phyloP scores from a whole-genome alignment of 2,329 filamentous ascomycete species.

The Dactylellina sp. region DNA sequence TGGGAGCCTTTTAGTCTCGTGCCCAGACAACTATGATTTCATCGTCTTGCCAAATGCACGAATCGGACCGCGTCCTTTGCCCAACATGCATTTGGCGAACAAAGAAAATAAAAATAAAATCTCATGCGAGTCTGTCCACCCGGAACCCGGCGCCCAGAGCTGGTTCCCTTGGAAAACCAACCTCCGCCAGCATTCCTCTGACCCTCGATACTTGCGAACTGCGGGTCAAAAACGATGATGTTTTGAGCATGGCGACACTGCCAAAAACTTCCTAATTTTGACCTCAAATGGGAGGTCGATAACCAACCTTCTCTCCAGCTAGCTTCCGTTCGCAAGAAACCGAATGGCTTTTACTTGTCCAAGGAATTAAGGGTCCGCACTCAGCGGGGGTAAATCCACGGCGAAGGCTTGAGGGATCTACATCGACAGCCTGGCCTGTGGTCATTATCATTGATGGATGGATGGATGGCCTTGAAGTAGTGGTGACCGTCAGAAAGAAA shows the following conservation, averaged over 20 bases:
- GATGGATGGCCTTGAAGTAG: background rate
- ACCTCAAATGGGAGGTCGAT: background rate
- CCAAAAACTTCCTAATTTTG: constrained; percentile 33
- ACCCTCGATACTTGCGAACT: constrained; percentile 4
- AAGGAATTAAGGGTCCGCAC: constrained; percentile 22
- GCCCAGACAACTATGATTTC: constrained; percentile 56
- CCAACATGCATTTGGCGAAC: constrained; percentile 35
- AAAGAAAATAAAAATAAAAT: constrained; percentile 7
- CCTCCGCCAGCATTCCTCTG: constrained; percentile 33
- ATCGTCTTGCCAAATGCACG: constrained; percentile 46
- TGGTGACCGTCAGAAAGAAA: constrained; percentile 1
- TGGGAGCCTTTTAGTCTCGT: constrained; percentile 29
- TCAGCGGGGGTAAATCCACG: background rate
- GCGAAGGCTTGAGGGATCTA: constrained; percentile 38
- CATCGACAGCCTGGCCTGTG: constrained; percentile 40
- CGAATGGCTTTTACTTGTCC: background rate
- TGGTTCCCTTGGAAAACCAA: constrained; percentile 24
- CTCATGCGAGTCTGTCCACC: constrained; percentile 56
- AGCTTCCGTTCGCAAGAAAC: constrained; percentile 17
- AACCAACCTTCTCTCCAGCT: constrained; percentile 5
- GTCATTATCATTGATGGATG: constrained; percentile 28
- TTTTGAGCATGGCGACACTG: constrained; percentile 18
- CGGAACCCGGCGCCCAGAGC: constrained; percentile 51
- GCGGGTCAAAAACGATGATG: constrained; percentile 1
- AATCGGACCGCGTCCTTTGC: constrained; percentile 55